Base-by-base conservation (phyloP, 179 eudicot species). In the Beta lomatogona region DNA sequence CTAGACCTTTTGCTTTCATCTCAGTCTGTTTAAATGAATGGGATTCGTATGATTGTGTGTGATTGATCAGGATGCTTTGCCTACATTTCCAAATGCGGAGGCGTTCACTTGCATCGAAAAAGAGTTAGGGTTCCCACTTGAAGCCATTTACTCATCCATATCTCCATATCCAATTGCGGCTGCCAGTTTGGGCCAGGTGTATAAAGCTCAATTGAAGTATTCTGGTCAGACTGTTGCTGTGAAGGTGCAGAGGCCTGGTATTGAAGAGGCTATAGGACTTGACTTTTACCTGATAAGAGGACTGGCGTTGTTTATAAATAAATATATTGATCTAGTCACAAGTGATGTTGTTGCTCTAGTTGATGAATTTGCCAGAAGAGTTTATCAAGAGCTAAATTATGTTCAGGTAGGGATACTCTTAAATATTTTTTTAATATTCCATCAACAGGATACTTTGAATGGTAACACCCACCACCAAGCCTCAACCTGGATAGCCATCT, bases 161-260 rank as follows among this genome's bases (percentile, higher is more conserved):
- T 97, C 99, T 82, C 89, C 95, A 80, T 84, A 86, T 81, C 98
- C 99, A 28, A 91, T 94, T 85, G 99, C 99, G 73, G 99, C 99
- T 75, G 99, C 99, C 82, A 97, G 99, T 91, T 86, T 97, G 80
- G 99, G 99, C 61, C 99, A 97, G 88, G 99, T 97, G 82, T 97
- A 97, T 86, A 97, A 97, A 90, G 99, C 98, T 66, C 91, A 87
- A 84, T 83, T 97, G 82, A 97, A 87, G 89, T 88, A 87, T 83
- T 94, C 99, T 75, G 94, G 98, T 73, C 92, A 93, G 85, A 86
- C 85, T 79, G 99, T 97, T 85, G 99, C 99, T 76, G 99, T 97
- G 87, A 97, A 97, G 89, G 99, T 97, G 86, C 99, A 97, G 83
- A 84, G 99, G 83, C 99, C 99, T 86, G 98, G 97, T 69, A 97